phyloP scores from a whole-genome alignment of 768 basidiomycete species.

The Suillus cothurnatus region DNA sequence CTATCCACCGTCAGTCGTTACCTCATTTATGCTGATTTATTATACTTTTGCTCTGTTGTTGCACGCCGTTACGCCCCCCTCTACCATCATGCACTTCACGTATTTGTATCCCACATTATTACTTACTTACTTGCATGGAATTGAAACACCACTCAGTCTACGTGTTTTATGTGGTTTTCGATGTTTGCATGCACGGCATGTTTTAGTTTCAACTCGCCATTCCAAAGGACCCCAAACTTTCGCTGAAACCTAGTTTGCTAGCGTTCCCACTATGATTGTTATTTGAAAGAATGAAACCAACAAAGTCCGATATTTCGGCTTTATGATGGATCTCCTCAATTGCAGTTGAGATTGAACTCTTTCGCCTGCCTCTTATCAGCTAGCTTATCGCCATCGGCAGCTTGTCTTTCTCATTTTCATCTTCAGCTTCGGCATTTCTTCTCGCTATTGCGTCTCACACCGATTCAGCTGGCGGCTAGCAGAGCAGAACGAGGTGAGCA shows the following conservation, averaged over 20 bases:
- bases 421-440: not conserved
- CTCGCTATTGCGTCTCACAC: not conserved
- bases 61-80: conserved; percentile 16
- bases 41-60: conserved; percentile 11
- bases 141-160: conserved; percentile 6
- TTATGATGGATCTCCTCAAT: not conserved
- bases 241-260: no score
- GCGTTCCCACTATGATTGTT: no score
- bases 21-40: conserved; percentile 15
- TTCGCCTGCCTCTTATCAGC: no score
- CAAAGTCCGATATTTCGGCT: no score
- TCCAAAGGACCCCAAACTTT: no score
- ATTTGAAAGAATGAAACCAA: no score
- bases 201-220: no score
- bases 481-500: not conserved
- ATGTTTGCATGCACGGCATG: not conserved
- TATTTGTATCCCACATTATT: conserved; percentile 9
- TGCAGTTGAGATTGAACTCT: not conserved
- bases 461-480: not conserved
- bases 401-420: not conserved
- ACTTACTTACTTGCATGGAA: conserved; percentile 5
- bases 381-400: no score
- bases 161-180: not conserved
- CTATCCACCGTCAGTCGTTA: not conserved
- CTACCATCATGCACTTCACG: conserved; percentile 11